Evolutionary conservation across 352 stramenopile genomes (phyloP).

Genomic region (Phytophthora macrochlamydospora): DNA sequence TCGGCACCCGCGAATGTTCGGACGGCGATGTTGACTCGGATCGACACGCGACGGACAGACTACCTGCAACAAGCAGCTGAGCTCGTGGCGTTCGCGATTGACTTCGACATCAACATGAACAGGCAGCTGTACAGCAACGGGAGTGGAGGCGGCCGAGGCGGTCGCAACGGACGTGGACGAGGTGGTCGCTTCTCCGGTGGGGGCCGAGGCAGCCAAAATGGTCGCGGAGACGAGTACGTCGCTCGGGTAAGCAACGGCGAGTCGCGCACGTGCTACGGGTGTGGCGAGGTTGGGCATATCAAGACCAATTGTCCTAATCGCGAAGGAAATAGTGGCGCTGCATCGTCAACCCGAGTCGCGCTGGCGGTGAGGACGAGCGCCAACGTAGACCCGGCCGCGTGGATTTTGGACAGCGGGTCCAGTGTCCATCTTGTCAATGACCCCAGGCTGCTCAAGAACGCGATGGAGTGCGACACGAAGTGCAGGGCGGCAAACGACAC

Average conservation of each 20-base stretch:
- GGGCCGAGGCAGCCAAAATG: no score
- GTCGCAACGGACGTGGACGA: no score
- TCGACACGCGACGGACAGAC: not conserved
- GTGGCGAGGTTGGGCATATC: no score
- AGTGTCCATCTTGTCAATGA: no score
- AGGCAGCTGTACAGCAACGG: no score
- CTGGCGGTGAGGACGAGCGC: not conserved
- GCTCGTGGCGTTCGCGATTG: not conserved
- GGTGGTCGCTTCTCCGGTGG: no score
- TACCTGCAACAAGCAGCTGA: not conserved
- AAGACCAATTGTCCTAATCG: no score
- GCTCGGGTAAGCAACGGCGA: no score
- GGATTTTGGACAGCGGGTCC: not conserved
- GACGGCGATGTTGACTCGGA: not conserved
- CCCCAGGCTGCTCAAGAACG: not conserved
- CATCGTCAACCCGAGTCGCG: not conserved
- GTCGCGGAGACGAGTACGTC: no score
- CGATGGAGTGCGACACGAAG: not conserved
- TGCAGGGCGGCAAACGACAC: not conserved
- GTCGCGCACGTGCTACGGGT: no score
- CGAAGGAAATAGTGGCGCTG: not conserved
- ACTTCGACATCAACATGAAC: not conserved
- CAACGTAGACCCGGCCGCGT: not conserved
- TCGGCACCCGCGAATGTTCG: not conserved
- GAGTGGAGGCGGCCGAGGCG: no score